Percentiles rank a stretch among this genome's conserved stretches.
Conservation (phyloP, 345 rosid species). For the Raphanus sativus region DNA sequence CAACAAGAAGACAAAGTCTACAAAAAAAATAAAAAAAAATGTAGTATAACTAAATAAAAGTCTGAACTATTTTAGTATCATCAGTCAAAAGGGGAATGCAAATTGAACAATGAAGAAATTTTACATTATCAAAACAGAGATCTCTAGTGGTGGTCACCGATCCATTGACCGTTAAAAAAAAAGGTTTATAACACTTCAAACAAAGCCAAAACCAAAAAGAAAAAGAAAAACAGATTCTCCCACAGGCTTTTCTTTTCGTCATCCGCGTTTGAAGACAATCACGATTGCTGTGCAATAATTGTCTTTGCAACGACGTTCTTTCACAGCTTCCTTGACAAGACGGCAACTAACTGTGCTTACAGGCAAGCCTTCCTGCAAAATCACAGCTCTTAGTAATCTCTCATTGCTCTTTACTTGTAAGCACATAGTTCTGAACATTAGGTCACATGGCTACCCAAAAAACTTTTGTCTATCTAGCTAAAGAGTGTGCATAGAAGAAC, state of each 20-base stretch:
- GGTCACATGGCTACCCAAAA: background rate
- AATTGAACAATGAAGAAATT: too few species aligned
- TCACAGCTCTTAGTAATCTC: constrained; percentile 1
- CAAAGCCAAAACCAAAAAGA: background rate
- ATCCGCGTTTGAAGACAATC: constrained; percentile 56
- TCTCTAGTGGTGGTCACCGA: background rate
- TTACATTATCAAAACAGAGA: too few species aligned
- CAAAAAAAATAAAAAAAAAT: constrained; percentile 4
- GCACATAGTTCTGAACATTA: background rate
- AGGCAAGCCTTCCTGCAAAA: constrained; percentile 70
- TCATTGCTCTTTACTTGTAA: background rate
- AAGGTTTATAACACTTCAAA: background rate
- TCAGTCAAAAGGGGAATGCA: too few species aligned
- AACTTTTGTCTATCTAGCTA: background rate
- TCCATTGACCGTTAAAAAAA: constrained; percentile 4
- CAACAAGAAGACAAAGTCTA: background rate
- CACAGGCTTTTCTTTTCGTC: constrained; percentile 11
- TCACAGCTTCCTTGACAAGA: constrained; percentile 82
- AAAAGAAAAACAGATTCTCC: background rate
- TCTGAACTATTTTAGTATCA: background rate
- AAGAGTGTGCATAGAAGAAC: background rate
- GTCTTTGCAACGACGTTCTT: constrained; percentile 73
- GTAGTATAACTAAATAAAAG: background rate
- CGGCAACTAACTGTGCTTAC: constrained; percentile 58
- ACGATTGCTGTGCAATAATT: constrained; percentile 73